Evolutionary conservation across 257 asterid genomes (phyloP).

Genomic region (Eustoma russellianum): DNA sequence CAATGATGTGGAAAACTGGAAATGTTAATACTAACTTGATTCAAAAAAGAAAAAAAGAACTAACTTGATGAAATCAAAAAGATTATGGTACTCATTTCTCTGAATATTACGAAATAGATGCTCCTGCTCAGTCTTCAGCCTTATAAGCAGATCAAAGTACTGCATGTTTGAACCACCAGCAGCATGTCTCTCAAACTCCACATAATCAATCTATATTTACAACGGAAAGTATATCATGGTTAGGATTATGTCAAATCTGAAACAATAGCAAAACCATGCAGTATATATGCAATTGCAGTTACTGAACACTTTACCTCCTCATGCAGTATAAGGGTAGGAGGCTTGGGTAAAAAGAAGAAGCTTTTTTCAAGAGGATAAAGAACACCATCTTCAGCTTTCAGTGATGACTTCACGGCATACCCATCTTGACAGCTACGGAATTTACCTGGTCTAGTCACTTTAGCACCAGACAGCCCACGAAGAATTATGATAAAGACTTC

Average conservation of each 20-base stretch:
- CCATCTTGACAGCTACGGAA: constrained; percentile 86
- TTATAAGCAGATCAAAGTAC: constrained; percentile 85
- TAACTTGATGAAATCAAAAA: constrained; percentile 63
- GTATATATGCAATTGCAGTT: no score
- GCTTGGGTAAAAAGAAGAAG: constrained; percentile 96
- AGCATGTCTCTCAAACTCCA: constrained; percentile 95
- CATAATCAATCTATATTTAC: constrained; percentile 61
- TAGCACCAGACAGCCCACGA: constrained; percentile 91
- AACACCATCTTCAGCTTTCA: constrained; percentile 99
- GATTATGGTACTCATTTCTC: constrained; percentile 77
- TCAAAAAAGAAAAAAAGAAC: neutral
- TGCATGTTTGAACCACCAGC: constrained; percentile 98
- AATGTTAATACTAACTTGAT: constrained; percentile 36
- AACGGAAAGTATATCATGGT: neutral
- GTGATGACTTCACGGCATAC: constrained; percentile 91
- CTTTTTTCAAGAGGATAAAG: constrained; percentile 98
- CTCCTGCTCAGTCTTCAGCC: constrained; percentile 86
- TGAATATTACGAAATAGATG: constrained; percentile 96
- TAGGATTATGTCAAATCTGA: no score
- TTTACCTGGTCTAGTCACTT: constrained; percentile 86
- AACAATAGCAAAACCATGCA: neutral
- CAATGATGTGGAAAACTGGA: neutral
- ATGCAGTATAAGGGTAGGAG: constrained; percentile 91
- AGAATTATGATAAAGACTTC: constrained; percentile 62
- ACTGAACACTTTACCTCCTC: constrained; percentile 57